Evolutionary conservation across 768 basidiomycete genomes (phyloP).

Genomic region (Tricholoma hemisulphureum): DNA sequence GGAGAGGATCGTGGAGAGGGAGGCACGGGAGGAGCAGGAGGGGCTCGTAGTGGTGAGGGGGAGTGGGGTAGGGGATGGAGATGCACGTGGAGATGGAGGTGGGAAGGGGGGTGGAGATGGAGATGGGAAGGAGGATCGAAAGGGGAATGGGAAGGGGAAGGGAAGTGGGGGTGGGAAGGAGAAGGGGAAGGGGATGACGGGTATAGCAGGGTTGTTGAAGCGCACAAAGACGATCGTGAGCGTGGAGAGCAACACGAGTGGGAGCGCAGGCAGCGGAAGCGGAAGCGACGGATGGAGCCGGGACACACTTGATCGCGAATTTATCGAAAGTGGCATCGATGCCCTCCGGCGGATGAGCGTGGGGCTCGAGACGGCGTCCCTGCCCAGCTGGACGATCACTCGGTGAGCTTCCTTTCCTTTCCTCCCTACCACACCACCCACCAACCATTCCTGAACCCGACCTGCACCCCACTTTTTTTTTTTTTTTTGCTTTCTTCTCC

Average conservation of each 20-base stretch:
- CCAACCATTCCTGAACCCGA: conserved; percentile 12
- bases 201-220: neutral
- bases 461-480: no score
- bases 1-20: conserved; percentile 41
- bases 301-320: conserved; percentile 64
- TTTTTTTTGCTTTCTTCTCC: no score
- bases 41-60: no score
- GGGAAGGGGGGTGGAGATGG: conserved; percentile 3
- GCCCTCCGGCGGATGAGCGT: conserved; percentile 62
- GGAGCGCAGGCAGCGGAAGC: conserved; percentile 4
- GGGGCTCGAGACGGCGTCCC: conserved; percentile 29
- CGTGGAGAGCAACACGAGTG: conserved; percentile 3
- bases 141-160: neutral
- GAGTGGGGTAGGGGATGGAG: no score
- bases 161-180: neutral
- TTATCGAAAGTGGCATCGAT: conserved; percentile 72
- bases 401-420: conserved; percentile 32
- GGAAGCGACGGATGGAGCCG: conserved; percentile 9
- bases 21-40: no score
- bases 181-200: neutral
- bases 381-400: conserved; percentile 80
- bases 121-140: neutral
- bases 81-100: conserved; percentile 33
- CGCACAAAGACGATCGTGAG: conserved; percentile 9
- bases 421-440: conserved; percentile 1